A percentile compares a stretch with the other conserved stretches of the same genome.
Evolutionary conservation across 1,139 yeast species (phyloP).

Genomic region (Debaryomycetaceae sp.): DNA sequence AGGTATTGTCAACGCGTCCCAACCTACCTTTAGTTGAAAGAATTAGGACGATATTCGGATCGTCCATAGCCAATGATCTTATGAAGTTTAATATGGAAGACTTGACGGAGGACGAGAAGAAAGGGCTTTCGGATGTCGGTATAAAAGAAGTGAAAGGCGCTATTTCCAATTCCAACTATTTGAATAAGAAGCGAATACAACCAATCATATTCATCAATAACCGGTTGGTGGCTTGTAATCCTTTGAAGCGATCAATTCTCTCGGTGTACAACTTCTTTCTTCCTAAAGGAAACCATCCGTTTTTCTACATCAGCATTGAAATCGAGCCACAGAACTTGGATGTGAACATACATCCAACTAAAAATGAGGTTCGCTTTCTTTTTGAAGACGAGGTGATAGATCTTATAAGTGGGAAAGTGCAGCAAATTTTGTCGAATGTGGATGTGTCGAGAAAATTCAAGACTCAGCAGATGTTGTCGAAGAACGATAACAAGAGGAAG

Average conservation of each 20-base stretch:
- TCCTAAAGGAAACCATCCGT: constrained; percentile 80
- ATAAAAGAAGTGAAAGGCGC: constrained; percentile 52
- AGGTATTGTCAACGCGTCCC: constrained; percentile 53
- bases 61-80: constrained; percentile 63
- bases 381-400: constrained; percentile 85
- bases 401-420: constrained; percentile 47
- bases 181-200: constrained; percentile 59
- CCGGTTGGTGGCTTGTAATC: constrained; percentile 79
- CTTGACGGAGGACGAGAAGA: constrained; percentile 4
- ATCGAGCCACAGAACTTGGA: constrained; percentile 73
- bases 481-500: constrained; percentile 14
- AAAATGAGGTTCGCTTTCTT: constrained; percentile 83
- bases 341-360: constrained; percentile 95
- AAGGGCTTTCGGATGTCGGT: constrained; percentile 37
- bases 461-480: constrained; percentile 54
- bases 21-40: constrained; percentile 54
- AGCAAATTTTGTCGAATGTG: constrained; percentile 48
- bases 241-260: constrained; percentile 64
- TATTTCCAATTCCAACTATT: constrained; percentile 69
- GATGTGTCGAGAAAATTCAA: constrained; percentile 71
- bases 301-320: constrained; percentile 66
- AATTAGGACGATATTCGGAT: constrained; percentile 71
- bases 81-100: constrained; percentile 21
- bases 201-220: constrained; percentile 84
- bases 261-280: constrained; percentile 64